phyloP scores from a whole-genome alignment of 192 early-diverging fungal genomes.

The Entophlyctis luteolus region DNA sequence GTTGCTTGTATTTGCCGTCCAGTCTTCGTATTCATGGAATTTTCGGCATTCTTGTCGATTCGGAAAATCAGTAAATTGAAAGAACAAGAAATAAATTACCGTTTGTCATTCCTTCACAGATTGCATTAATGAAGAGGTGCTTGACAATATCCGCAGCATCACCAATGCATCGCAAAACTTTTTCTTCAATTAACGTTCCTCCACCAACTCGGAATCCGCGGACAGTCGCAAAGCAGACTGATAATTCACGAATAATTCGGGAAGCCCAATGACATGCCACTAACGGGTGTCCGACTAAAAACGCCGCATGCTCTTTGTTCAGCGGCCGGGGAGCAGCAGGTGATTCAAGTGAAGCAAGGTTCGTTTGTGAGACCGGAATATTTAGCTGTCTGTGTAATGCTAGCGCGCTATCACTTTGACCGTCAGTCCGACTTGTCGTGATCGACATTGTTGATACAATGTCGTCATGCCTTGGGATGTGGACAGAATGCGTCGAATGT shows the following conservation, averaged over 20 bases:
- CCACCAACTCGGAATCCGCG: slow-evolving; percentile 68
- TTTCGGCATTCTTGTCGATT: slow-evolving; percentile 58
- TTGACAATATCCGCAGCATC: slow-evolving; percentile 71
- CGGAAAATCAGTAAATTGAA: background rate
- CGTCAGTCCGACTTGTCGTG: background rate
- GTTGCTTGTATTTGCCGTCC: slow-evolving; percentile 36
- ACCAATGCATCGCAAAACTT: slow-evolving; percentile 57
- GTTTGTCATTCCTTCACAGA: slow-evolving; percentile 73
- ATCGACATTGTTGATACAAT: background rate
- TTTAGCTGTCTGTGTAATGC: background rate
- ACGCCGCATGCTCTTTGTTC: background rate
- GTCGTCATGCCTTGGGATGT: too few species aligned
- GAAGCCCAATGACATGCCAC: slow-evolving; percentile 72
- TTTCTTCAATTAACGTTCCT: slow-evolving; percentile 44
- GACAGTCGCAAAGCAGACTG: slow-evolving; percentile 74
- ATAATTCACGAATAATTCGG: slow-evolving; percentile 69
- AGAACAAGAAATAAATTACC: slow-evolving; percentile 48
- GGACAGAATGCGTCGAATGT: too few species aligned
- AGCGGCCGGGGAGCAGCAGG: background rate
- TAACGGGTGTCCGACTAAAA: slow-evolving; percentile 46
- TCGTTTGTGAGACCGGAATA: background rate
- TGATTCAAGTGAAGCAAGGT: background rate
- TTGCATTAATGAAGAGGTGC: slow-evolving; percentile 64
- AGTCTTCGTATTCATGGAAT: slow-evolving; percentile 73
- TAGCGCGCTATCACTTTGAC: background rate